phyloP scores from a whole-genome alignment of 2,329 filamentous ascomycete species.

The Apiospora pterosperma region DNA sequence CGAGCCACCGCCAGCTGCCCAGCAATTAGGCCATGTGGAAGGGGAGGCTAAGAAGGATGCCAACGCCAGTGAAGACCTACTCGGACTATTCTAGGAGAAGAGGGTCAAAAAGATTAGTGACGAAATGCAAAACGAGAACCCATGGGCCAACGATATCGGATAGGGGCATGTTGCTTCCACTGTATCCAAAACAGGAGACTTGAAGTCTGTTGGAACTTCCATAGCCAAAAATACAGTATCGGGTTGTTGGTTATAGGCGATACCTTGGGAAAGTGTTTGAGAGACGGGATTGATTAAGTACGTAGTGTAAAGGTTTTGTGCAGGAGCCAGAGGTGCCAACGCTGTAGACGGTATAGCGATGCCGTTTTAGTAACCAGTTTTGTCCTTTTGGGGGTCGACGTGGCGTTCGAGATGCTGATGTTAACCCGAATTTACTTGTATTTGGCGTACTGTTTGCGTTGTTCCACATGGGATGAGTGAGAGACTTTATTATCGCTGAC shows the following conservation, averaged over 20 bases:
- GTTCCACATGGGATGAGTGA: too few species aligned
- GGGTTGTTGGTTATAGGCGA: neutral
- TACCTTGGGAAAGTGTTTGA: neutral
- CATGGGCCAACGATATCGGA: neutral
- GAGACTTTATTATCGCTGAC: too few species aligned
- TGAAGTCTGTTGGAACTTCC: neutral
- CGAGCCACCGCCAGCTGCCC: conserved; percentile 62
- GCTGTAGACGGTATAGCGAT: too few species aligned
- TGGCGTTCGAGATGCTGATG: too few species aligned
- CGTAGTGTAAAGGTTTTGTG: too few species aligned
- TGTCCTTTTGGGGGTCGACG: too few species aligned
- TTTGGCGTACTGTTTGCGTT: too few species aligned
- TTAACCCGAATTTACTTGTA: too few species aligned
- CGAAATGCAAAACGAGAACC: neutral
- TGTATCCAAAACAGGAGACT: neutral
- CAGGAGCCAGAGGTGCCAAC: too few species aligned
- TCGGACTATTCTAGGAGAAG: conserved; percentile 49
- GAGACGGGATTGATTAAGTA: too few species aligned
- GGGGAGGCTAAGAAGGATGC: conserved; percentile 38
- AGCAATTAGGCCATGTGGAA: conserved; percentile 47
- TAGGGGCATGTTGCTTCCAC: neutral
- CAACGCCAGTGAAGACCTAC: conserved; percentile 57
- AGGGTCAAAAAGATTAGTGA: neutral
- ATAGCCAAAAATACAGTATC: neutral
- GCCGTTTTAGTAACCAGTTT: too few species aligned